Percentiles rank a stretch among this genome's conserved stretches.
phyloP scores from a whole-genome alignment of 2,329 filamentous ascomycete species.

The Trichocomaceae sp. region DNA sequence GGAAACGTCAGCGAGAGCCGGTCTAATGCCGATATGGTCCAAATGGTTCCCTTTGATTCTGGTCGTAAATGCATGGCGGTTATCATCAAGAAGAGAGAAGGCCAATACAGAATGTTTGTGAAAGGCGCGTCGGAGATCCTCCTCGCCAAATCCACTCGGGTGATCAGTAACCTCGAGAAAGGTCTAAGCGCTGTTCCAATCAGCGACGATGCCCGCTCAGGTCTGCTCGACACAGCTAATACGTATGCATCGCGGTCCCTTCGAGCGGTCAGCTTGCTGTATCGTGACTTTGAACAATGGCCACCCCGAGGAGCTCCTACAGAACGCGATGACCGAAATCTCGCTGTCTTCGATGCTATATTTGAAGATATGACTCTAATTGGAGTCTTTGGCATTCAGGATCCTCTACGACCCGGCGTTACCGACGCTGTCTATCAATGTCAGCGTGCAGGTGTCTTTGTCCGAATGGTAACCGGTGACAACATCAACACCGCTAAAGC shows the following conservation, averaged over 20 bases:
- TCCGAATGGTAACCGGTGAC: conserved; percentile 82
- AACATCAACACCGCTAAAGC: conserved; percentile 73
- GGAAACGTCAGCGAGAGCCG: conserved; percentile 55
- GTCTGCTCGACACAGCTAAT: conserved; percentile 62
- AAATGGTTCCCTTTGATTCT: conserved; percentile 56
- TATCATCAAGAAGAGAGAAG: conserved; percentile 51
- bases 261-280: conserved; percentile 76
- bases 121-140: conserved; percentile 50
- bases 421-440: conserved; percentile 65
- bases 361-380: conserved; percentile 63
- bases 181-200: conserved; percentile 49
- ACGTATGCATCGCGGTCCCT: conserved; percentile 73
- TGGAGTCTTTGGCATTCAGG: conserved; percentile 71
- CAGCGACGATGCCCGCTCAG: conserved; percentile 51
- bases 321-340: conserved; percentile 52
- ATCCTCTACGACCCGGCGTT: conserved; percentile 70
- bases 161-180: conserved; percentile 55
- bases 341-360: conserved; percentile 60
- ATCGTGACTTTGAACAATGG: conserved; percentile 79
- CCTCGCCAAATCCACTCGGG: conserved; percentile 41
- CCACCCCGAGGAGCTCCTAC: conserved; percentile 60
- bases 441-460: conserved; percentile 68
- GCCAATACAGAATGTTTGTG: conserved; percentile 51
- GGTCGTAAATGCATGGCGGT: conserved; percentile 64
- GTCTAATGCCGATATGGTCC: conserved; percentile 52